Evolutionary conservation across 305 asterid species (phyloP).

Genomic region (Rubia balearica): DNA sequence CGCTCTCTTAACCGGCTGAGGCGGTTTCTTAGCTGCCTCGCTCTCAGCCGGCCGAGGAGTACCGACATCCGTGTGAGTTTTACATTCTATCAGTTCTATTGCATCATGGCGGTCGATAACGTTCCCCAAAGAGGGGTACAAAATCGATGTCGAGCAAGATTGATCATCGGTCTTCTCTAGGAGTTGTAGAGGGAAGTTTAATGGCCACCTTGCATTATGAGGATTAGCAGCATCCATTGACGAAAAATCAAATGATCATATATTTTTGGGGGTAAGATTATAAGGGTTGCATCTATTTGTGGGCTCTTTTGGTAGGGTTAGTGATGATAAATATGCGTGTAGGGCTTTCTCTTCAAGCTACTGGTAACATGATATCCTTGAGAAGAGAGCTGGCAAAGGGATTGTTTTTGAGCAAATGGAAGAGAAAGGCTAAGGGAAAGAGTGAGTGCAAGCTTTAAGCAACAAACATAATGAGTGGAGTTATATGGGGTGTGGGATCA

Average conservation of each 20-base stretch:
- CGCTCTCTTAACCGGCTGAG: constrained; percentile 31
- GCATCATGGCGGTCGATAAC: constrained; percentile 3
- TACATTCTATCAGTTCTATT: neutral
- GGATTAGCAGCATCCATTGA: constrained; percentile 32
- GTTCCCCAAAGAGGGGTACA: constrained; percentile 10
- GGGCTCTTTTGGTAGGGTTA: constrained; percentile 22
- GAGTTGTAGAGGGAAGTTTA: constrained; percentile 45
- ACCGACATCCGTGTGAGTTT: neutral
- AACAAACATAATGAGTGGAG: constrained; percentile 78
- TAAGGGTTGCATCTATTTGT: constrained; percentile 25
- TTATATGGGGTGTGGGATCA: constrained; percentile 49
- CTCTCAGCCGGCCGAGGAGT: constrained; percentile 1
- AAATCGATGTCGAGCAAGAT: constrained; percentile 21
- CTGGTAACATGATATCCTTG: constrained; percentile 15
- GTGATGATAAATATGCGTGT: neutral
- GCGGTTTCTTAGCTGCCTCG: constrained; percentile 24
- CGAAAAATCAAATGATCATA: constrained; percentile 13
- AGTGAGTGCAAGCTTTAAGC: constrained; percentile 70
- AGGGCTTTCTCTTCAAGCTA: constrained; percentile 16
- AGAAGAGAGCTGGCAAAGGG: constrained; percentile 29
- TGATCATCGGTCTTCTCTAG: constrained; percentile 36
- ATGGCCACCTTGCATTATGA: constrained; percentile 24
- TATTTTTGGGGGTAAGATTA: constrained; percentile 10
- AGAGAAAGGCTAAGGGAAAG: constrained; percentile 11
- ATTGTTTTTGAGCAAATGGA: constrained; percentile 12